Evolutionary conservation across 1,284 basidiomycete species (phyloP).

Genomic region (Phenoliferia sp.): DNA sequence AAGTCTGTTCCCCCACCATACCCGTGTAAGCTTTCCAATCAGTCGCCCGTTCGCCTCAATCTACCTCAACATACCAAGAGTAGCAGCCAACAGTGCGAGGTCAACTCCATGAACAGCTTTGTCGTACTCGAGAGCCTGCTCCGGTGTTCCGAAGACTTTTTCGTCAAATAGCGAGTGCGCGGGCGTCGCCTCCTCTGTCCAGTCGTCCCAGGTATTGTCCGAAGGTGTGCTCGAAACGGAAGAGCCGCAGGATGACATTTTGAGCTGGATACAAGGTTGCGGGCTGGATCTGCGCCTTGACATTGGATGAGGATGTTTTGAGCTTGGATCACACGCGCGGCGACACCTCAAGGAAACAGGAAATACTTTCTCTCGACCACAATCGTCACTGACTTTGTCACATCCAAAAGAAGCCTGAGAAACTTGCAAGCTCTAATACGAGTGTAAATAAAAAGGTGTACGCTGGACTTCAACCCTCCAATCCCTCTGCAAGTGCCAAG

Average conservation of each 20-base stretch:
- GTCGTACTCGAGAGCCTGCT: conserved; percentile 64
- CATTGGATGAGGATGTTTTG: no score
- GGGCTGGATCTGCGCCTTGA: no score
- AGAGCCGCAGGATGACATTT: background rate
- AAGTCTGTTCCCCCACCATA: conserved; percentile 50
- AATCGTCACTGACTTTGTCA: no score
- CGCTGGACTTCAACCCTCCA: no score
- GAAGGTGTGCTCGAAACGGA: background rate
- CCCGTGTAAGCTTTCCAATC: background rate
- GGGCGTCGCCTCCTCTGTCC: conserved; percentile 58
- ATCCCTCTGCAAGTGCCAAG: no score
- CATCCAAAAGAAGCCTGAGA: no score
- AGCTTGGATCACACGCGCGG: no score
- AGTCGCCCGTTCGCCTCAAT: background rate
- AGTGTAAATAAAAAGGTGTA: no score
- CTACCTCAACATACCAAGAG: conserved; percentile 49
- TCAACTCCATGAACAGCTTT: conserved; percentile 59
- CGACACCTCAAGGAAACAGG: no score
- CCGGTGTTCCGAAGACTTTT: conserved; percentile 58
- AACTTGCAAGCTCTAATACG: no score
- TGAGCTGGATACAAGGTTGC: no score
- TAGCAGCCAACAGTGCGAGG: conserved; percentile 51
- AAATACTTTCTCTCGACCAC: no score
- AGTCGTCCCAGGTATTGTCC: conserved; percentile 66
- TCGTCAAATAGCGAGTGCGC: conserved; percentile 75